Evolutionary conservation across 257 asterid species (phyloP).

Genomic region (Salvia rosmarinus): DNA sequence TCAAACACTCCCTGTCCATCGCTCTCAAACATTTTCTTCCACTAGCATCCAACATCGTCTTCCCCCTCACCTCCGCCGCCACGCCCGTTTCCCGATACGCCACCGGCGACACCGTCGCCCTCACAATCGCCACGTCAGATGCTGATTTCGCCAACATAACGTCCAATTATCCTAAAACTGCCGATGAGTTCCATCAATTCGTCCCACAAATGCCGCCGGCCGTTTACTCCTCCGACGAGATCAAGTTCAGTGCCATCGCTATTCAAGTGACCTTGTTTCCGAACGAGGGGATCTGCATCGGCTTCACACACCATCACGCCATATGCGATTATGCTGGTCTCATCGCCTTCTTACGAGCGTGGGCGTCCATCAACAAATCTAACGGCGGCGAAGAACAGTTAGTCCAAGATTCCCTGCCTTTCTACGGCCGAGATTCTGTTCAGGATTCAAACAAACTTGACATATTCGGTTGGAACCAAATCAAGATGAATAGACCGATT

Average conservation of each 20-base stretch:
- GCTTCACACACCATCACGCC: too few relatives aligned
- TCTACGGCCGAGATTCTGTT: not conserved
- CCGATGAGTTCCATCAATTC: not conserved
- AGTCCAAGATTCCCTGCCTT: not conserved
- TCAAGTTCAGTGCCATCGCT: not conserved
- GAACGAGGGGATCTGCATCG: too few relatives aligned
- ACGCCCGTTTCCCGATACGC: conserved; percentile 16
- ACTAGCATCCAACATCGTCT: conserved; percentile 15
- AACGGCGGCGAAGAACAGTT: too few relatives aligned
- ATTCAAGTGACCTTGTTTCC: conserved; percentile 28
- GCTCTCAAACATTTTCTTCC: conserved; percentile 25
- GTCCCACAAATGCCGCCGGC: not conserved
- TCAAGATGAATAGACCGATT: not conserved
- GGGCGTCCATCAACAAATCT: too few relatives aligned
- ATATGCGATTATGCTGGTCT: too few relatives aligned
- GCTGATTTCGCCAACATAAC: not conserved
- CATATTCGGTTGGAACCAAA: not conserved
- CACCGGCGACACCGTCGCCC: conserved; percentile 10
- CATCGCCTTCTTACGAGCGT: too few relatives aligned
- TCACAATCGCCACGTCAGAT: conserved; percentile 1
- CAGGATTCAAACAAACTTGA: not conserved
- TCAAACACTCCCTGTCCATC: conserved; percentile 26
- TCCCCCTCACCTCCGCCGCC: not conserved
- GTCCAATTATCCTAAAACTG: not conserved
- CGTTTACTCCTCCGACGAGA: not conserved